Base-by-base conservation (phyloP, 192 early-diverging fungal genomes). In the Thamnidium elegans region DNA sequence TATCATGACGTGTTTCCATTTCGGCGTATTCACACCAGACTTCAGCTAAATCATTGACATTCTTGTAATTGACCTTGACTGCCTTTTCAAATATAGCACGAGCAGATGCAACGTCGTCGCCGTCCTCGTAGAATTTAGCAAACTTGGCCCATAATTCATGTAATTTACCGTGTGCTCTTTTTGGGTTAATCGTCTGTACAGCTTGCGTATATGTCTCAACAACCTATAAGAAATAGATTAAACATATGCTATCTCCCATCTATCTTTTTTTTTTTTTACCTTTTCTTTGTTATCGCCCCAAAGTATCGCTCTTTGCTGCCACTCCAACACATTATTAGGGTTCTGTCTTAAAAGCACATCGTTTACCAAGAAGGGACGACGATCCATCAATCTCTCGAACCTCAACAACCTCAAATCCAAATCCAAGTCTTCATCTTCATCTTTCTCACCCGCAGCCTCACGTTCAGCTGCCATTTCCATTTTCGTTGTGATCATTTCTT, bases 21-120 rank as follows among this genome's bases (percentile, higher is more conserved):
- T 98, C 94, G 1, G 92, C 94, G 76, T 93, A 99, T 67, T 90
- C 86, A 64, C 88, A 88, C 89, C 91, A 99, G 23, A 97, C 66
- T 47, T 92, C 90, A 0, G 87, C 95, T 62, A 98, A 76, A 67
- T 96, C 94, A 47, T 86, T 88, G 7, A 92, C 93, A 23, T 78
- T 78, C 47, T 84, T 91, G 63, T 83, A 92, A 21, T 87, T 85
- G n/a, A 96, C 91, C 34, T 83, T 84, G 44, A 85, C 82, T 0
- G 93, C 97, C 50, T 88, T 80, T 50, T 94, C 92, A 76, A 95
- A 91, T 9, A 96, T 86, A 1, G 72, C 67, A 23, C 96, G 84
- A 7, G 94, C 94, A 17, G 71, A 68, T 15, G 77, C 83, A 8
- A 91, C 34, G 36, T 89, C 86, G 10, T 66, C 75, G 2, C 72